These are phyloP conservation scores for Murraya paniculata DNA, from an alignment of 345 rosid genomes.

Conservation along the genomic window DNA sequence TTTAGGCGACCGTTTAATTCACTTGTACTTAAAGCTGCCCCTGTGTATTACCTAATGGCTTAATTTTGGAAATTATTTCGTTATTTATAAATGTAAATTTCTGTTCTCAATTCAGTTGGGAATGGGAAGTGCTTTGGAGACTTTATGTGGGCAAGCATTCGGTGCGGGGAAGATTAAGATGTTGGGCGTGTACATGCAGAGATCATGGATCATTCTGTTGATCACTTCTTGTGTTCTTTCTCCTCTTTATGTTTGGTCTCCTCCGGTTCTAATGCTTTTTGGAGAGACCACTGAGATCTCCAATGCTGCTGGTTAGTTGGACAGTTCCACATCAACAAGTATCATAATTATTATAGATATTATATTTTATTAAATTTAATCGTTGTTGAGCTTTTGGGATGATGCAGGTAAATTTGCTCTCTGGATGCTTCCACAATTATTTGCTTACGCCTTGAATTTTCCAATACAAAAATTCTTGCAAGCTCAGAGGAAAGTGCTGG, in stretches of 20 bases:
- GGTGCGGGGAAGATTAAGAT: constrained; percentile 79
- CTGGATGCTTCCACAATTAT: constrained; percentile 88
- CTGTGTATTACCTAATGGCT: no score
- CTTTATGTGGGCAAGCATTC: constrained; percentile 88
- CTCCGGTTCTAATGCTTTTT: constrained; percentile 64
- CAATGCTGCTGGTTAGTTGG: constrained; percentile 64
- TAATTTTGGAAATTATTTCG: no score
- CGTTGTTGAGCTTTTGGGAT: not conserved
- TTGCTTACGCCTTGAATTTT: constrained; percentile 83
- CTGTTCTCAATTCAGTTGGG: constrained; percentile 55
- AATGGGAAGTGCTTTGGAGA: constrained; percentile 94
- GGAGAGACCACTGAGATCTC: constrained; percentile 80
- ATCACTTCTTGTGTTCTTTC: constrained; percentile 59
- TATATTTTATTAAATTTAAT: not conserved
- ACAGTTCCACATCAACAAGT: not conserved
- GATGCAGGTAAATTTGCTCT: constrained; percentile 74
- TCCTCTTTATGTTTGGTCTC: constrained; percentile 81
- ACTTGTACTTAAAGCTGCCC: no score
- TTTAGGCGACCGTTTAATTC: no score
- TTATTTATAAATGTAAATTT: not conserved
- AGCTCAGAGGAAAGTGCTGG: constrained; percentile 81
- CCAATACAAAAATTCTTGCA: constrained; percentile 90
- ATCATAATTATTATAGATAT: not conserved
- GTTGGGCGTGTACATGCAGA: constrained; percentile 92
- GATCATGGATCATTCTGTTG: constrained; percentile 87